Percentiles rank a stretch among this genome's conserved stretches.
phyloP scores from a whole-genome alignment of 495 filamentous ascomycete species.

The Penicillium atrosanguineum region DNA sequence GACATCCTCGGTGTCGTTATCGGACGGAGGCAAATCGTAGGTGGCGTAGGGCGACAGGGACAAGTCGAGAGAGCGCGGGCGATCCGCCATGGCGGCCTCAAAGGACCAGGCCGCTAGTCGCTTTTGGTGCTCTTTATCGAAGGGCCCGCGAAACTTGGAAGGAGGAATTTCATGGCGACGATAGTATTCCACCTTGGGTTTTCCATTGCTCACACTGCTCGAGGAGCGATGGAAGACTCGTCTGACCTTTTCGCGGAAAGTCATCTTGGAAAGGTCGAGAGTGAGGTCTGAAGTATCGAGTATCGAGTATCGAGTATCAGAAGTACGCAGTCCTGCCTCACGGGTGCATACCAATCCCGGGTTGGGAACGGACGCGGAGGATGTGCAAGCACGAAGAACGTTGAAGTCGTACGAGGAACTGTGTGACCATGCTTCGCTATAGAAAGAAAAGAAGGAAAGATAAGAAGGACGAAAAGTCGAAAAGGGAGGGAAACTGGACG shows the following conservation, averaged over 20 bases:
- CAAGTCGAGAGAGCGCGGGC: constrained; percentile 34
- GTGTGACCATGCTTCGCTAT: constrained; percentile 20
- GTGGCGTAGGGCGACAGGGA: constrained; percentile 42
- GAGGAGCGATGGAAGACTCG: constrained; percentile 38
- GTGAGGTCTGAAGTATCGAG: background rate
- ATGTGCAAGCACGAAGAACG: constrained; percentile 39
- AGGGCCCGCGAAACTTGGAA: constrained; percentile 52
- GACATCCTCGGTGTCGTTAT: constrained; percentile 9
- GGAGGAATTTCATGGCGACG: constrained; percentile 48
- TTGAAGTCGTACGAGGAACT: constrained; percentile 2
- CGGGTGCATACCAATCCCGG: constrained; percentile 36
- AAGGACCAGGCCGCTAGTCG: constrained; percentile 52
- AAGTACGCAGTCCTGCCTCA: constrained; percentile 14
- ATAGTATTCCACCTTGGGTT: constrained; percentile 51
- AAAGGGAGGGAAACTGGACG: background rate
- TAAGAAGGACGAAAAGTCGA: constrained; percentile 2
- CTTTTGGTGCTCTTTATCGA: constrained; percentile 50
- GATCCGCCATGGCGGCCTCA: constrained; percentile 35
- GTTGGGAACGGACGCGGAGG: constrained; percentile 34
- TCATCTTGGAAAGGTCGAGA: constrained; percentile 30
- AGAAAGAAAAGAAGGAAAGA: background rate
- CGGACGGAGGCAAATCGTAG: constrained; percentile 19
- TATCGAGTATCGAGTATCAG: background rate
- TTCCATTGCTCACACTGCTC: constrained; percentile 29
- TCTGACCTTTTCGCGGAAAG: constrained; percentile 45